Evolutionary conservation across 306 rosid species (phyloP).

Genomic region (Medicago arabica): DNA sequence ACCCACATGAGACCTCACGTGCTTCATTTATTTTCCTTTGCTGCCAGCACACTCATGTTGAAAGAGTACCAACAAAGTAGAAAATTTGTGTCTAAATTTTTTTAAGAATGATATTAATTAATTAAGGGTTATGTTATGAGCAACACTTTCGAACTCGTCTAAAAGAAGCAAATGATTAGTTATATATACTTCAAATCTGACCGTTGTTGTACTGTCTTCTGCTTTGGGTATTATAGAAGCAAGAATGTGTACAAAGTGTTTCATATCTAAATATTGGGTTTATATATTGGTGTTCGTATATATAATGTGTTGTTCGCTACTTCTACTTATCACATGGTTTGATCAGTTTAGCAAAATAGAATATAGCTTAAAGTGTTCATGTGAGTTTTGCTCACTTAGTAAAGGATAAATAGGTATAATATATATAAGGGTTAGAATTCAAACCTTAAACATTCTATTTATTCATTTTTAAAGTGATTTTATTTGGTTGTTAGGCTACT

Average conservation of each 20-base stretch:
- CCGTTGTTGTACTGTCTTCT: constrained; percentile 30
- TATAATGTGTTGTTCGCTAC: neutral
- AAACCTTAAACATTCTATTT: no score
- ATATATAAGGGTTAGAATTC: no score
- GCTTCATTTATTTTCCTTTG: constrained; percentile 39
- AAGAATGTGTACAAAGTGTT: constrained; percentile 12
- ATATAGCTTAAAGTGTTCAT: neutral
- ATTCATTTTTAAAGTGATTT: no score
- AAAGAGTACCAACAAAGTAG: constrained; percentile 20
- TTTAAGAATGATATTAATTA: neutral
- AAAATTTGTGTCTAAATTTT: constrained; percentile 14
- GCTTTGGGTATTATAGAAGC: constrained; percentile 25
- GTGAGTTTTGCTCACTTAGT: no score
- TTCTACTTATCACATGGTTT: constrained; percentile 29
- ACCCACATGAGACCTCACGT: constrained; percentile 52
- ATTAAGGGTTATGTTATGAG: neutral
- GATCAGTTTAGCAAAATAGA: neutral
- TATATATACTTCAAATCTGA: neutral
- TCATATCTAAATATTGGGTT: neutral
- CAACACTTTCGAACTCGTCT: neutral
- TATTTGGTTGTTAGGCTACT: no score
- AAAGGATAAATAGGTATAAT: no score
- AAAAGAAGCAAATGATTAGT: neutral
- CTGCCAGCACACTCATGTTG: constrained; percentile 48
- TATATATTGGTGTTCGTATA: neutral